Conservation (phyloP, 306 rosid species). For the Lithocarpus polystachyus region DNA sequence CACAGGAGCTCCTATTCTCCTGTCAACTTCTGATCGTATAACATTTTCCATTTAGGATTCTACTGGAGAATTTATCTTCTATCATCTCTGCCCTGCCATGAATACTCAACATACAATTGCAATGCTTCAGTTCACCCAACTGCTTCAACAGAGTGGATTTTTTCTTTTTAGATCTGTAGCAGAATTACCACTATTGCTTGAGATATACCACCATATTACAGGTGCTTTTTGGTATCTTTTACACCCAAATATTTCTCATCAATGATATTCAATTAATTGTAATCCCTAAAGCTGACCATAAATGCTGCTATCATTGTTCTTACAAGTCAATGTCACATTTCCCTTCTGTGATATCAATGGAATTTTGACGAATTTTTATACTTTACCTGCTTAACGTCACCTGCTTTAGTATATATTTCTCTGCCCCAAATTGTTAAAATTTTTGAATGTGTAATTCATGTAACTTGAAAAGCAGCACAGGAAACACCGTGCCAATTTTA, state of each 20-base stretch:
- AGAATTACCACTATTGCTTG: conserved; percentile 12
- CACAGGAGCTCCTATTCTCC: conserved; percentile 72
- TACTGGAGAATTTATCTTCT: conserved; percentile 26
- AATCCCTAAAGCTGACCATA: background rate
- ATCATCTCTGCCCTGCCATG: conserved; percentile 24
- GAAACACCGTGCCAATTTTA: no score
- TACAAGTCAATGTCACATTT: background rate
- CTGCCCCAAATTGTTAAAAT: no score
- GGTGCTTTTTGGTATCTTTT: conserved; percentile 2
- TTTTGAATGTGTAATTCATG: no score
- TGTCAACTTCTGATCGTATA: conserved; percentile 64
- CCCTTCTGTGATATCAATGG: no score
- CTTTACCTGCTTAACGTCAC: no score
- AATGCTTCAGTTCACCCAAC: conserved; percentile 11
- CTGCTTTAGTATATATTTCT: no score
- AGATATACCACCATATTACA: conserved; percentile 25
- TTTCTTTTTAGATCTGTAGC: conserved; percentile 22
- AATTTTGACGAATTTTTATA: no score
- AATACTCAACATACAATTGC: conserved; percentile 27
- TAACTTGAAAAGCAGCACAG: no score
- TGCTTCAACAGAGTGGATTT: conserved; percentile 21
- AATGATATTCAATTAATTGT: background rate
- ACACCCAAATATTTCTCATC: background rate
- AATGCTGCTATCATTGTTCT: background rate
- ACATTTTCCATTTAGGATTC: conserved; percentile 23